Percentiles rank a stretch among this genome's conserved stretches.
Evolutionary conservation across 805 yeast genomes (phyloP).

Genomic region (Citeromyces nyonsensis): DNA sequence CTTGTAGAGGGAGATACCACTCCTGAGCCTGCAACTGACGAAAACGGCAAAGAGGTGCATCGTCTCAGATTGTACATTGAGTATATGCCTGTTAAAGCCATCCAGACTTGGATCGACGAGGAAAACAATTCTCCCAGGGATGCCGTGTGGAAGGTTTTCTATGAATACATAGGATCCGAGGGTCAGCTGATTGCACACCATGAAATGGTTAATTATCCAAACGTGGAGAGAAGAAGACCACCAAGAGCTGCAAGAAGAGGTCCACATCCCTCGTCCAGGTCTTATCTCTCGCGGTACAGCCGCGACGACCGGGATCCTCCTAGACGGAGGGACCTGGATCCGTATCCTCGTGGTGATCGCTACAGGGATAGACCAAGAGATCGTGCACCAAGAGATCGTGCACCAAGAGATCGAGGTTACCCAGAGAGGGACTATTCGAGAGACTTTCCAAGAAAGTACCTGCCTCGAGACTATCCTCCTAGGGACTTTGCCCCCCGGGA

Average conservation of each 20-base stretch:
- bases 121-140: constrained; percentile 26
- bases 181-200: constrained; percentile 11
- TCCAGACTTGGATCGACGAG: constrained; percentile 28
- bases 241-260: constrained; percentile 7
- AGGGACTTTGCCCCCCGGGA: background rate
- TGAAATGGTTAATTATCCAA: constrained; percentile 16
- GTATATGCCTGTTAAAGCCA: constrained; percentile 27
- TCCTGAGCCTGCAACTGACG: background rate
- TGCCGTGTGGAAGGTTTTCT: constrained; percentile 28
- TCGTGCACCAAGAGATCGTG: background rate
- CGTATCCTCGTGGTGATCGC: background rate
- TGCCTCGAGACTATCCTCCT: background rate
- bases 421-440: background rate
- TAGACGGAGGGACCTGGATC: constrained; percentile 3
- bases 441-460: background rate
- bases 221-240: constrained; percentile 17
- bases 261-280: constrained; percentile 6
- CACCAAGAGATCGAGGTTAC: background rate
- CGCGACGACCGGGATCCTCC: constrained; percentile 4
- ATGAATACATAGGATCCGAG: constrained; percentile 7
- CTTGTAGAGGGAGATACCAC: constrained; percentile 1
- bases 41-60: constrained; percentile 5
- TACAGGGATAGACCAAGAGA: background rate
- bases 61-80: constrained; percentile 20
- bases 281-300: constrained; percentile 1